These are phyloP conservation scores for Trichoderma guizhouense DNA, from an alignment of 2,329 filamentous ascomycete genomes.

Conservation along the genomic window DNA sequence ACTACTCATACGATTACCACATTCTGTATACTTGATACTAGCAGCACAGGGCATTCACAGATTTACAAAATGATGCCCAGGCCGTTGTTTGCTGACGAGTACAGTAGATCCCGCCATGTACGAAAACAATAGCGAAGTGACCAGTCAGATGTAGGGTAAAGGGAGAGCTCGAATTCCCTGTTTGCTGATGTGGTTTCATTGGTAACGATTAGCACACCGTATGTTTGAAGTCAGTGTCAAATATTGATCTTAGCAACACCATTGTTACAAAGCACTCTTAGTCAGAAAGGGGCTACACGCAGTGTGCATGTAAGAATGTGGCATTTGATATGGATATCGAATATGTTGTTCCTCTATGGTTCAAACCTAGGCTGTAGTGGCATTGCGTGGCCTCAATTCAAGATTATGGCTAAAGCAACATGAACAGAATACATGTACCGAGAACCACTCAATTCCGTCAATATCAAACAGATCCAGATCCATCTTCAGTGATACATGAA, in stretches of 20 bases:
- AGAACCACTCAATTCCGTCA: neutral
- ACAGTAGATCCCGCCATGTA: neutral
- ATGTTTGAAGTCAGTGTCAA: neutral
- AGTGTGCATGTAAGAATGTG: neutral
- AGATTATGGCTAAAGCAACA: neutral
- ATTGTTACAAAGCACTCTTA: neutral
- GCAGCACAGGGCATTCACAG: neutral
- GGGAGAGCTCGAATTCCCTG: neutral
- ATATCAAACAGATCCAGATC: neutral
- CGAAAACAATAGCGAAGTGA: neutral
- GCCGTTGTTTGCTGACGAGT: neutral
- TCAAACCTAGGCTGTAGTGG: neutral
- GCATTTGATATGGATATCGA: neutral
- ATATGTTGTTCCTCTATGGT: neutral
- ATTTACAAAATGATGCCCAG: neutral
- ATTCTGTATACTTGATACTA: neutral
- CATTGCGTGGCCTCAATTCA: neutral
- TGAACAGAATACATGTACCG: neutral
- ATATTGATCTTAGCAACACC: neutral
- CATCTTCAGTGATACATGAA: neutral
- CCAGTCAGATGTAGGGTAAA: neutral
- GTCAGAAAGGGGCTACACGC: neutral
- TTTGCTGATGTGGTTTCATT: neutral
- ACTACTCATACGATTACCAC: neutral
- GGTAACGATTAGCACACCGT: neutral